Base-by-base conservation (phyloP, 1,284 basidiomycete species). In the Cystobasidiaceae sp. region DNA sequence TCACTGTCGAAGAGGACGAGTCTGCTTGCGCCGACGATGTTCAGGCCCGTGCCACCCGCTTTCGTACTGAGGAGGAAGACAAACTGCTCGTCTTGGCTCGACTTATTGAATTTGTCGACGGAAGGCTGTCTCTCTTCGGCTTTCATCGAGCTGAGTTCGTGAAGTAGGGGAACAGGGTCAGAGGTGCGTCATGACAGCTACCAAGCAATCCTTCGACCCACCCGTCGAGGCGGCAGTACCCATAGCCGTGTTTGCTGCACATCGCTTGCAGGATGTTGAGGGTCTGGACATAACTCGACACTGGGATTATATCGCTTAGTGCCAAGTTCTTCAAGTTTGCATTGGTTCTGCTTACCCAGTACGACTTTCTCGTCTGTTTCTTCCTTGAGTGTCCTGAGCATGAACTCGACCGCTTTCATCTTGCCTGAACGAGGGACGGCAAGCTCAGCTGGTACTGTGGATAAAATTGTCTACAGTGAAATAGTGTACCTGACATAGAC, bases 21-120 rank as follows among this genome's bases (percentile, higher is more conserved):
- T 43, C 93, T 81, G 8, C 90, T 93, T 8, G 87, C 92, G 32
- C 90, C 70, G 25, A 67, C 70, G 57, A 74, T 82, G 76, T 97
- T 98, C 56, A 99, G 82, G 0, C 94, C 94, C n/a, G 93, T 89
- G 23, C 94, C 96, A 19, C 94, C 94, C 0, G 93, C 91, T 78
- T 97, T 97, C 8, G 92, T 88, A 74, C 92, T 96, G 49, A 99
- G 79, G 21, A 99, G 79, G 74, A 99, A 97, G 33, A 97, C 77
- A 74, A 96, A 23, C 1, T 43, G 41, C 9, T 13, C 23, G 9
- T 56, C 23, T 21, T 56, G 85, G 25, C 83, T 82, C n/a, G 83
- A 83, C 70, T 82, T 85, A 74, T 92, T 92, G 78, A 91, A 93
- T 3, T 78, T 78, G 69, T 89, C 87, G 25, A 93, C 89, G 67